These are phyloP conservation scores for Gossypium australe DNA, from an alignment of 345 rosid species.

Conservation along the genomic window DNA sequence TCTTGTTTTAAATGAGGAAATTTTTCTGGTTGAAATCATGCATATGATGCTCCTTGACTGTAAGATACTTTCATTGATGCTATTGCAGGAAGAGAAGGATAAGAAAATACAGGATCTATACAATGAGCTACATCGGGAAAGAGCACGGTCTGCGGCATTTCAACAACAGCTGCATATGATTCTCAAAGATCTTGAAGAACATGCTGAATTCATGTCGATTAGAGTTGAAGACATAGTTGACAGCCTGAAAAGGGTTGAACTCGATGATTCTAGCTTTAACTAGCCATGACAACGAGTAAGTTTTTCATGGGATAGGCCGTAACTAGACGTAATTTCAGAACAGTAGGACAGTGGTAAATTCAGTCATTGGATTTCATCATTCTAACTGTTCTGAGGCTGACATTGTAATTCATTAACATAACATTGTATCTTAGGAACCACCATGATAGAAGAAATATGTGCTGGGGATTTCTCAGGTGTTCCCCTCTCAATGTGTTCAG, in stretches of 20 bases:
- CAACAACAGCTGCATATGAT: constrained; percentile 25
- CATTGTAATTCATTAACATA: too few relatives aligned
- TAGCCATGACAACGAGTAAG: neutral
- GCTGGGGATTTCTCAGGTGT: too few relatives aligned
- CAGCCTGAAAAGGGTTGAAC: constrained; percentile 33
- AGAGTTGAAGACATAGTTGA: constrained; percentile 33
- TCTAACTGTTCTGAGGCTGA: too few relatives aligned
- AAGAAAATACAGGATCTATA: constrained; percentile 32
- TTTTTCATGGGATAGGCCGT: neutral
- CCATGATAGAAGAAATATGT: too few relatives aligned
- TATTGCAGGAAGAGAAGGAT: constrained; percentile 36
- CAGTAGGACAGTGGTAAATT: neutral
- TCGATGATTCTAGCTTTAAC: constrained; percentile 14
- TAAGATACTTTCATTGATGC: neutral
- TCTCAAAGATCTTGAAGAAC: constrained; percentile 34
- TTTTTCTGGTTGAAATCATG: neutral
- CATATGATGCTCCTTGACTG: neutral
- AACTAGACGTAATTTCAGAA: neutral
- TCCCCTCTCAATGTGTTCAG: too few relatives aligned
- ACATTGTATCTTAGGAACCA: too few relatives aligned
- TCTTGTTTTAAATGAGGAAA: neutral
- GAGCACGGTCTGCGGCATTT: constrained; percentile 23
- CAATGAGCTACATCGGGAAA: constrained; percentile 29
- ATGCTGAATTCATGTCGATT: constrained; percentile 28
- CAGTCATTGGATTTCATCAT: too few relatives aligned